phyloP scores from a whole-genome alignment of 257 asterid species.

The Parsonsia alboflavescens region DNA sequence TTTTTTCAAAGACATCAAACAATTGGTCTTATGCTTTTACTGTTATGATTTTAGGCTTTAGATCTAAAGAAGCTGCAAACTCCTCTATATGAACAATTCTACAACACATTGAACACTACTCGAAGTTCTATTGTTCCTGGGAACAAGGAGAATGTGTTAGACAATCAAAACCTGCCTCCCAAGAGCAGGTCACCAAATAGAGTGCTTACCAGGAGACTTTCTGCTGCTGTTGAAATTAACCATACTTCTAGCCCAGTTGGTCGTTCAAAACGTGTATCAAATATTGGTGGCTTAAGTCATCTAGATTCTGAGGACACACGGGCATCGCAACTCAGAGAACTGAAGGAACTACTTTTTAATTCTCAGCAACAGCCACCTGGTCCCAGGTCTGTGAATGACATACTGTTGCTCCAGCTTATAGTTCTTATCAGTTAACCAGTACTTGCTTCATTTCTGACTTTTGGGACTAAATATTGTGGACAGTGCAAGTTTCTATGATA shows the following conservation, averaged over 20 bases:
- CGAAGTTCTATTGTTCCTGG: slow-evolving; percentile 51
- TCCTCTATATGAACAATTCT: slow-evolving; percentile 82
- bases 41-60: slow-evolving; percentile 52
- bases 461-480: slow-evolving; percentile 22
- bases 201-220: slow-evolving; percentile 59
- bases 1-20: neutral
- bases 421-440: slow-evolving; percentile 1
- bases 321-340: slow-evolving; percentile 27
- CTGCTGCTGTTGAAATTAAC: slow-evolving; percentile 62
- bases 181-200: slow-evolving; percentile 86
- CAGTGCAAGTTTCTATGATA: slow-evolving; percentile 58
- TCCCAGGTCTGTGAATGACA: slow-evolving; percentile 51
- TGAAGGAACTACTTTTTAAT: slow-evolving; percentile 44
- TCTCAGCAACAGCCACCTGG: slow-evolving; percentile 58
- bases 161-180: slow-evolving; percentile 75
- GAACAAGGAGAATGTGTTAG: slow-evolving; percentile 75
- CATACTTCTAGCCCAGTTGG: slow-evolving; percentile 59
- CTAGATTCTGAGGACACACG: slow-evolving; percentile 50
- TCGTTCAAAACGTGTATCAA: slow-evolving; percentile 66
- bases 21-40: slow-evolving; percentile 10
- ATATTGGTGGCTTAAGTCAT: slow-evolving; percentile 40
- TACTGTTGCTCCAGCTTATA: slow-evolving; percentile 5
- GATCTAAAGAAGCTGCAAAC: slow-evolving; percentile 90
- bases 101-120: slow-evolving; percentile 65
- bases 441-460: neutral